These are phyloP conservation scores for Umbelopsis sp. DNA, from an alignment of 371 early-diverging fungal species.

Conservation along the genomic window DNA sequence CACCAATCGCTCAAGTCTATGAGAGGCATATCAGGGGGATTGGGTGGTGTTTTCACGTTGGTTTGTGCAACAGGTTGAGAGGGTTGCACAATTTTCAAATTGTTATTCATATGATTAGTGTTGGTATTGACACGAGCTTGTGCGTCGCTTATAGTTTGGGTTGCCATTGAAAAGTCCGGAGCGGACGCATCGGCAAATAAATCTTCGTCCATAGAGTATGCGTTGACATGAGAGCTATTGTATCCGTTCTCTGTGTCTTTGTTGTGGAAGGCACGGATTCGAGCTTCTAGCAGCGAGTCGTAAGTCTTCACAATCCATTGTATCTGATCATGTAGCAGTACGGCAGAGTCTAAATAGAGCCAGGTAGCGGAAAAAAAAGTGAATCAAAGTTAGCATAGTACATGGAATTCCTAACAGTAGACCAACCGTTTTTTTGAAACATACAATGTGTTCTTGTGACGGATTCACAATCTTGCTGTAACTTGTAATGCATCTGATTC, in stretches of 20 bases:
- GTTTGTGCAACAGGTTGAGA: background rate
- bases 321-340: background rate
- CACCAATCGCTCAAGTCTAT: conserved; percentile 15
- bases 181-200: conserved; percentile 10
- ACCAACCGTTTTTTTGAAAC: background rate
- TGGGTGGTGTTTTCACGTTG: background rate
- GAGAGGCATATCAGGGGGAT: background rate
- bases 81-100: conserved; percentile 2
- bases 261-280: background rate
- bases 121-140: conserved; percentile 1
- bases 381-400: no score
- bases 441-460: background rate
- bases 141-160: conserved; percentile 3
- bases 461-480: background rate
- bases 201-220: conserved; percentile 7
- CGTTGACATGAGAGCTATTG: background rate
- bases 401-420: background rate
- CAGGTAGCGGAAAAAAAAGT: background rate
- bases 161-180: conserved; percentile 13
- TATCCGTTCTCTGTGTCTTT: background rate
- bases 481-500: background rate
- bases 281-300: background rate
- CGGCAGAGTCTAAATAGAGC: background rate
- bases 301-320: background rate
- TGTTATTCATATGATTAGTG: conserved; percentile 8